Conservation (phyloP, 345 rosid genomes). For the Orychophragmus violaceus region DNA sequence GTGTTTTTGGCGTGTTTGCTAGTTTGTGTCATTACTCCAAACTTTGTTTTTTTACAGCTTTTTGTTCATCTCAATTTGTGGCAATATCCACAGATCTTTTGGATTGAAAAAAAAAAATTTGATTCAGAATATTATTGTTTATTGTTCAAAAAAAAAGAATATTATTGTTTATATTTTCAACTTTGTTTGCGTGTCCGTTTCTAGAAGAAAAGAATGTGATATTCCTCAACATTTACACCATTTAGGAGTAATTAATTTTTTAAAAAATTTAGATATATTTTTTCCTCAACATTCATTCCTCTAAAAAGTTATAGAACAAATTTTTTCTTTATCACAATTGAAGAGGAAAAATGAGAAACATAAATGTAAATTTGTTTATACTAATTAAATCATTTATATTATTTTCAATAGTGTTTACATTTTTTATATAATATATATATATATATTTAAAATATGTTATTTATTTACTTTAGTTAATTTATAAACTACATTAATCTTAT, state of each 20-base stretch:
- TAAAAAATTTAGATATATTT: too few species aligned
- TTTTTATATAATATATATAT: too few species aligned
- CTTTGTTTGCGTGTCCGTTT: conserved; percentile 20
- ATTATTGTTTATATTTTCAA: conserved; percentile 3
- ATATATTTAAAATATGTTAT: too few species aligned
- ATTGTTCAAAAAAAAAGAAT: too few species aligned
- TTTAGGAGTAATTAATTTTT: neutral
- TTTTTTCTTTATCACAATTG: too few species aligned
- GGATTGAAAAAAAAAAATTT: neutral
- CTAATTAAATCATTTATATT: too few species aligned
- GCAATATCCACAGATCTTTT: neutral
- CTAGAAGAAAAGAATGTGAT: neutral
- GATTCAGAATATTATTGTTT: neutral
- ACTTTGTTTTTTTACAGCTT: neutral
- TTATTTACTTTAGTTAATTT: too few species aligned
- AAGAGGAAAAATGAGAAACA: too few species aligned
- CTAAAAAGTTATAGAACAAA: too few species aligned
- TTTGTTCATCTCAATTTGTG: neutral
- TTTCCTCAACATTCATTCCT: neutral
- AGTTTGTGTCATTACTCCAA: neutral
- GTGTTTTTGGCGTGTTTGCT: neutral
- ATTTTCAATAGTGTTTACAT: too few species aligned
- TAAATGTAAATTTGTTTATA: too few species aligned
- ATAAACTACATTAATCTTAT: too few species aligned
- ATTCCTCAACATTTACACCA: neutral